Base-by-base conservation (phyloP, 75 land plant species). In the Picea sitchensis region DNA sequence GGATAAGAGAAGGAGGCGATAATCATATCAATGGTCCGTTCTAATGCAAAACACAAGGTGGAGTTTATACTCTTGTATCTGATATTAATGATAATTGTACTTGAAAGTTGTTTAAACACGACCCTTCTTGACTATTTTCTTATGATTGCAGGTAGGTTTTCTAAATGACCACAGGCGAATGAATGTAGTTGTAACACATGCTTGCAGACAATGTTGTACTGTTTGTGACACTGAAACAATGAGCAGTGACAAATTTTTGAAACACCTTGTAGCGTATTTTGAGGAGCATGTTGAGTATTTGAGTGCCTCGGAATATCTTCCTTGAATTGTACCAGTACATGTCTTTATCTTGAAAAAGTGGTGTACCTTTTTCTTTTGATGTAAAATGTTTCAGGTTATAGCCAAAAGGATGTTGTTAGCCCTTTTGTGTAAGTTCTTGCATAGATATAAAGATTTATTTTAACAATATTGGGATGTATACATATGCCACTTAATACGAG, bases 131-230 rank as follows among this genome's bases (percentile, higher is more conserved):
- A 65, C 3, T 23, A 20, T 17, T 18, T 36, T 36, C 36, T 7
- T 11, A 57, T 23, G 65, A 3, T 68, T 85, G 87, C 86, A 97
- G 99, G 98, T 97, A 12, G 99, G 99, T 0, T 97, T 97, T 82
- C 60, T 97, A 61, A 95, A 92, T 67, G 99, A 97, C 58, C 83
- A 84, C 31, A 84, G 98, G 80, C 86, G 99, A 69, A 95, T 97
- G 99, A 97, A 97, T 85, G 99, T 97, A 60, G 99, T 98, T 58
- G 94, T 97, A 65, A 97, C 99, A 32, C 92, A 98, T 23, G 98
- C 99, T 62, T 89, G 98, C 38, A 84, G 99, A 81, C 99, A 97
- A 59, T 97, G 99, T 76, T 95, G 95, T 83, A 68, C 95, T 59
- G 83, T 97, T 12, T 97, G 99, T 77, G 98, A 97, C 87, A 86